Evolutionary conservation across 305 asterid species (phyloP), one percentile per base, ranked within the genome.

Genomic region (Plantago lanceolata): DNA sequence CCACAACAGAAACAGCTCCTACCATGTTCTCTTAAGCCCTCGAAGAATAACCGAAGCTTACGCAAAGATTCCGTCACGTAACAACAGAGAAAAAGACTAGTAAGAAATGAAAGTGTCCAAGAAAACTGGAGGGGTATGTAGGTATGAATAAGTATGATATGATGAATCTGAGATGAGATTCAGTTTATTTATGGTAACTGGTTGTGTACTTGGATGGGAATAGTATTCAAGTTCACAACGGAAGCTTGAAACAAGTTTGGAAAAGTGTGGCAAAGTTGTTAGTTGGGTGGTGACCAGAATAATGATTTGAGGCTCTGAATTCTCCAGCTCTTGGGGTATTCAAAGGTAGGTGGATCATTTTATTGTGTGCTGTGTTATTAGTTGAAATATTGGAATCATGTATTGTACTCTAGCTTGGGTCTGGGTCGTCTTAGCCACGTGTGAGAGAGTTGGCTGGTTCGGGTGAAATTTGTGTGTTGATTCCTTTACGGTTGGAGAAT

Each of bases 1-100:
- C 83, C 58, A 78, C 82, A 58, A 75, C 75, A 57, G 81, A 79
- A 8, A 82, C 77, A 26, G 83, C 75, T 61, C 80, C 88, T 43
- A 68, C 81, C 92, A 82, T 84, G 43, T 51, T 56, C 48, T 19
- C 0, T 21, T 66, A 64, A 19, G 45, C 44, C 12, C 58, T 52
- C 21, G 14, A 52, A 20, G 8, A 20, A 52, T 20, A 20, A 1
- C 15, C 28, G 3, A 24, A 51, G 11, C 29, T 16, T 17, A 51
- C 29, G 11, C 45, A 40, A 49, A 51, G 57, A 57, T 33, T 8
- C 17, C n/a, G n/a, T n/a, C n/a, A n/a, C n/a, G n/a, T n/a, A n/a
- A n/a, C n/a, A n/a, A n/a, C n/a, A n/a, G n/a, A 19, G 24, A 51
- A 26, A 20, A 53, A 11, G 56, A 29, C 29, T 8, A 5, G 28